These are phyloP conservation scores for Lanmaoa pseudosensibilis DNA, from an alignment of 768 basidiomycete genomes.

Conservation along the genomic window DNA sequence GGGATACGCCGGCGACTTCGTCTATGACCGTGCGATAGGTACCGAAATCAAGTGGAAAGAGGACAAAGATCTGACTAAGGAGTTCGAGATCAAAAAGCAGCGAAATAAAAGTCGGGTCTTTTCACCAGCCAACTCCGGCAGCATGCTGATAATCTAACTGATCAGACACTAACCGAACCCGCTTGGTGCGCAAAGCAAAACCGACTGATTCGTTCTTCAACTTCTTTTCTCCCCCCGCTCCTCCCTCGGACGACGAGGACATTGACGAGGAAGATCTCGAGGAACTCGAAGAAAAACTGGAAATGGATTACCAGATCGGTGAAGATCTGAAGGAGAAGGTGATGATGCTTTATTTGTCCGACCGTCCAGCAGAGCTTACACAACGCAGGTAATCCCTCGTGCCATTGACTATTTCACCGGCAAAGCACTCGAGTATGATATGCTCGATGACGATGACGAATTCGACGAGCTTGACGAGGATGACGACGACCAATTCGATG, in stretches of 20 bases:
- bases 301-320: slow-evolving; percentile 96
- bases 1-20: slow-evolving; percentile 94
- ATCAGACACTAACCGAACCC: slow-evolving; percentile 80
- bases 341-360: slow-evolving; percentile 10
- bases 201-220: slow-evolving; percentile 98
- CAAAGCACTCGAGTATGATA: slow-evolving; percentile 86
- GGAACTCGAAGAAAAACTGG: slow-evolving; percentile 89
- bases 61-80: slow-evolving; percentile 96
- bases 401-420: slow-evolving; percentile 98
- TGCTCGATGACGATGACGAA: slow-evolving; percentile 54
- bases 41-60: slow-evolving; percentile 96
- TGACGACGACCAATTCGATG: slow-evolving; percentile 54
- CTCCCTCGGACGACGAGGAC: slow-evolving; percentile 70
- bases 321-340: slow-evolving; percentile 98
- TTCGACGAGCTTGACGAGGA: slow-evolving; percentile 58
- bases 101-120: slow-evolving; percentile 85
- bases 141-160: slow-evolving; percentile 1
- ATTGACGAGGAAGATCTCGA: slow-evolving; percentile 84
- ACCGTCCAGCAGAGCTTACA: not conserved
- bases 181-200: slow-evolving; percentile 80
- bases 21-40: slow-evolving; percentile 92
- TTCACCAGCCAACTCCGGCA: not conserved
- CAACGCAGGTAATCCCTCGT: slow-evolving; percentile 80
- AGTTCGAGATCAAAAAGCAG: slow-evolving; percentile 98
- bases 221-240: slow-evolving; percentile 87